Evolutionary conservation across 164 flowering plant genomes (phyloP), one percentile per base, ranked within the genome.

Genomic region (Aristolochia californica): DNA sequence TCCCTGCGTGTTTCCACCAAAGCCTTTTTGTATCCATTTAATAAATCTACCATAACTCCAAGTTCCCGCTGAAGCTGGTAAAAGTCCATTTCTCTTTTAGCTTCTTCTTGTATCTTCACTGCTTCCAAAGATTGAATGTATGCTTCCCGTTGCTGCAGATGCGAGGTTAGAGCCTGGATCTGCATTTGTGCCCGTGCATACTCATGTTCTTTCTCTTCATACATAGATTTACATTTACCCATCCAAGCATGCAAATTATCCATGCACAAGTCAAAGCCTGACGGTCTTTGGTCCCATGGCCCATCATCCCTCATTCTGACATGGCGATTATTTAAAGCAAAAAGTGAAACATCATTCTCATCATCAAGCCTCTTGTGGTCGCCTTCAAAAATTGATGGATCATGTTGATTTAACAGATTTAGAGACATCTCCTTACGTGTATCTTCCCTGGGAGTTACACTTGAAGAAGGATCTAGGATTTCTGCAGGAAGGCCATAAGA

Each of bases 21-120:
- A 44, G 89, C 96, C 71, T 74, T 83, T 59, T 79, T 84, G 45
- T 94, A 94, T 47, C 81, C 84, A 18, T 77, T 69, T 48, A 86
- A 45, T 5, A 90, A 71, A 50, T 70, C 69, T 34, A 55, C 68
- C 91, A 90, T 84, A 45, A 79, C 26, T 65, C 27, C 61, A 0
- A 94, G 79, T 57, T 94, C 97, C 43, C 70, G 76, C 50, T 83
- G 83, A 53, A 74, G 79, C 62, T 77, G 72, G 67, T 62, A 69
- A 2, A 77, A 62, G 64, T 83, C 86, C 49, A 40, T 5, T 22
- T 84, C 72, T 53, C 64, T 79, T 67, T 67, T 79, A 47, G 78
- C 78, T 13, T 68, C 65, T 58, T 78, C 85, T 30, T 81, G 88
- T 17, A 15, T 22, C 59, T 63, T 76, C 13, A 53, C 17, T 59